phyloP scores from a whole-genome alignment of 2,329 filamentous ascomycete species.

The Phyllosticta citriasiana region DNA sequence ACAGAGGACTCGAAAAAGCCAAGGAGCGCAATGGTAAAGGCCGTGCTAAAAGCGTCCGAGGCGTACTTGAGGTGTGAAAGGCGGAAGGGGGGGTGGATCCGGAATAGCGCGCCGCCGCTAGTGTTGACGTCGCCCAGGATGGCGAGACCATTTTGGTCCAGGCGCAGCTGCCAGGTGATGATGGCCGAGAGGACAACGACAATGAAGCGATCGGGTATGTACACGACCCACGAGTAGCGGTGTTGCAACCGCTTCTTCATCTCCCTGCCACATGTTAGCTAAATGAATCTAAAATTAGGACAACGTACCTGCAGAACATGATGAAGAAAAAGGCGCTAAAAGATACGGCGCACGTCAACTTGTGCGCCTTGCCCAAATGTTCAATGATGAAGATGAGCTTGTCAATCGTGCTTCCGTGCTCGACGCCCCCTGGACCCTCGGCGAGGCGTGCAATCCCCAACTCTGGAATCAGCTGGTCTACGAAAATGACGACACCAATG shows the following conservation, averaged over 20 bases:
- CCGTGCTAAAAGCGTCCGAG: constrained; percentile 76
- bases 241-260: constrained; percentile 73
- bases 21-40: constrained; percentile 84
- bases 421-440: constrained; percentile 50
- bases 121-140: constrained; percentile 76
- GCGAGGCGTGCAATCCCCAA: constrained; percentile 64
- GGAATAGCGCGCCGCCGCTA: constrained; percentile 58
- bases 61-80: constrained; percentile 69
- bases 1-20: constrained; percentile 99
- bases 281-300: neutral
- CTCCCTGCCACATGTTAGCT: constrained; percentile 44
- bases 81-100: constrained; percentile 79
- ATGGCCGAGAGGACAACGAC: constrained; percentile 80
- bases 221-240: constrained; percentile 69
- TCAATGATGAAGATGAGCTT: constrained; percentile 72
- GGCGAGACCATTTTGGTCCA: constrained; percentile 71
- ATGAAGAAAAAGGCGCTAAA: constrained; percentile 75
- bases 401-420: constrained; percentile 76
- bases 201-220: constrained; percentile 82
- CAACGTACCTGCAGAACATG: constrained; percentile 67
- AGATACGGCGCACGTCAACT: constrained; percentile 65
- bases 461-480: constrained; percentile 89
- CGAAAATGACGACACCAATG: constrained; percentile 90
- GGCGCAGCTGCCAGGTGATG: constrained; percentile 64
- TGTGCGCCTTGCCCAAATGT: constrained; percentile 58